Base-by-base conservation (phyloP, 495 filamentous ascomycete genomes). In the Hypoxylon rickii region DNA sequence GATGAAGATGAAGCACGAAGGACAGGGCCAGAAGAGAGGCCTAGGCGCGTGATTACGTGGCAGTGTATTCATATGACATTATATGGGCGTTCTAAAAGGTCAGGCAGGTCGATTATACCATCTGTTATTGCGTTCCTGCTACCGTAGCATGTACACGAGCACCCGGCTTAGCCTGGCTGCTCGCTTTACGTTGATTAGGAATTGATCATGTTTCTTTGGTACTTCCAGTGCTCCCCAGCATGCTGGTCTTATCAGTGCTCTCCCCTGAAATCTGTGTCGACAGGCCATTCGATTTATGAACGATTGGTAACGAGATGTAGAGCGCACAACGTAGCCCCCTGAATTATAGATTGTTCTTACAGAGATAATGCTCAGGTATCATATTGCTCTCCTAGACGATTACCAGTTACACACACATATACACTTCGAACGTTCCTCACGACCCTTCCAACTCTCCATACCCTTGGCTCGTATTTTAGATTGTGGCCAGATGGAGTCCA, bases 1-100 rank as follows among this genome's bases (percentile, higher is more conserved):
- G n/a, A 79, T 84, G 54, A 74, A 70, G 49, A 77, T 81, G 72
- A 86, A 85, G 70, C 73, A 79, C 22, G 82, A 82, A 44, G 63
- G 69, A 2, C 73, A 73, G 7, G 72, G 72, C 1, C 79, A 81
- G 58, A 73, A 73, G 51, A 73, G 71, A 32, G 83, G 83, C 0
- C 69, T 86, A 31, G 83, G 83, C 43, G 79, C 78, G 31, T 84
- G 52, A 74, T 58, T 21, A 13, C 31, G 32, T 32, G 7, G 8
- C 21, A 29, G 13, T 56, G 46, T 48, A 51, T 39, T 37, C 19
- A 41, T 55, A 48, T 26, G 41, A 47, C 34, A n/a, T n/a, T n/a
- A 46, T 16, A 46, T 15, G 8, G 66, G 60, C 54, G 57, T 64
- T 67, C 33, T 48, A 10, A 41, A 34, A 41, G 45, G 45, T 10